Base-by-base conservation (phyloP, 108 stramenopile genomes). In the Skeletonema marinoi region DNA sequence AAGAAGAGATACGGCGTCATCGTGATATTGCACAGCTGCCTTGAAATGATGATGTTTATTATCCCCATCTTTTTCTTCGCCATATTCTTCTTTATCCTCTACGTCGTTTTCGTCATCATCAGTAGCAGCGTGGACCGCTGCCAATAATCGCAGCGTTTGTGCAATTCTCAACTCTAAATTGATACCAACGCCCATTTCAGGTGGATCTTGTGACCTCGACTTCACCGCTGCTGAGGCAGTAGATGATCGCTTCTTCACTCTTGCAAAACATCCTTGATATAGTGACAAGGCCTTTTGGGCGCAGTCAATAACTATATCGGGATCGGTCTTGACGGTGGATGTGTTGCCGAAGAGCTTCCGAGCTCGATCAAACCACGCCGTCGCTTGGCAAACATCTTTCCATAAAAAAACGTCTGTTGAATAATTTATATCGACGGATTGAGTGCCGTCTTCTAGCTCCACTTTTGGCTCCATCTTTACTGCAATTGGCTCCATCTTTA, bases 111-210 rank as follows among this genome's bases (percentile, higher is more conserved):
- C 3, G 38, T 12, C 11, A 62, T 25, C 14, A 58, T 17, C 38
- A 32, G 19, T 2, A 19, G 65, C n/a, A 32, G 62, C 32, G 39
- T 29, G 62, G 29, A 78, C 41, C 46, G 38, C 11, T 11, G 78
- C 78, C 32, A 79, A 44, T 29, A 79, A 72, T 21, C 78, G 65
- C 1, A 72, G 66, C 2, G 38, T 68, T 41, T 60, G 65, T 16
- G 78, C 78, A 65, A 79, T 79, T 67, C 78, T 54, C 54, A 79
- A 66, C 67, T 79, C 78, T 10, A 79, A 54, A 68, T 79, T 79
- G 32, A 79, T 68, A 58, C 38, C 32, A 16, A 36, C 42, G 29
- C 44, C 16, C 44, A 25, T 46, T 46, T 41, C 46, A 32, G 44
- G 31, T 50, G 50, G 50, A 19, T 51, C 50, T 12, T 51, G 50